Percentiles rank a stretch among this genome's conserved stretches.
phyloP scores from a whole-genome alignment of 768 basidiomycete genomes.

The Lactarius pseudohatsudake region DNA sequence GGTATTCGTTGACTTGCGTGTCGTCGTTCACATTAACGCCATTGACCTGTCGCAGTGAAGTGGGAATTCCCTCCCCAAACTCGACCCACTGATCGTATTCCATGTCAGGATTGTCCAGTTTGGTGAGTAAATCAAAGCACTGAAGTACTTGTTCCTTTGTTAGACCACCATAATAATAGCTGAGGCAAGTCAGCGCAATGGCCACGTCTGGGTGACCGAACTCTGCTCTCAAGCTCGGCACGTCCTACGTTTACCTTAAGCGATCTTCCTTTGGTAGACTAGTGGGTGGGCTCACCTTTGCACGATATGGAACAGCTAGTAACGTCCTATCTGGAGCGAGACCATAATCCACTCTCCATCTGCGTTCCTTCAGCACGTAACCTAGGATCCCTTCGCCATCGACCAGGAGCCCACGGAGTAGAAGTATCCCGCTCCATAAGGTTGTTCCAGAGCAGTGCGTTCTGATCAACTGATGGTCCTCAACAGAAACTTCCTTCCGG shows the following conservation, averaged over 20 bases:
- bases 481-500: background rate
- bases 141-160: conserved; percentile 38
- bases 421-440: conserved; percentile 41
- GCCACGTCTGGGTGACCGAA: conserved; percentile 55
- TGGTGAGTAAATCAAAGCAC: conserved; percentile 42
- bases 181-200: conserved; percentile 46
- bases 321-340: conserved; percentile 43
- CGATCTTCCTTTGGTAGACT: background rate
- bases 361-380: conserved; percentile 39
- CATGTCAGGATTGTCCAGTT: conserved; percentile 41
- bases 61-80: conserved; percentile 32
- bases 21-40: conserved; percentile 46
- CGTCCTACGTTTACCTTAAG: conserved; percentile 36
- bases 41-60: conserved; percentile 34
- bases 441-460: conserved; percentile 1
- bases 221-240: conserved; percentile 46
- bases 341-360: conserved; percentile 56
- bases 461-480: background rate
- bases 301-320: conserved; percentile 53
- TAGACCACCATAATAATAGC: conserved; percentile 51
- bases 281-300: conserved; percentile 32
- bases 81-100: conserved; percentile 46
- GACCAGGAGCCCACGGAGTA: conserved; percentile 47
- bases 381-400: conserved; percentile 39
- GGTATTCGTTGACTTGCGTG: conserved; percentile 32